phyloP scores from a whole-genome alignment of 129 eudicot genomes.

The Saussurea involucrata region DNA sequence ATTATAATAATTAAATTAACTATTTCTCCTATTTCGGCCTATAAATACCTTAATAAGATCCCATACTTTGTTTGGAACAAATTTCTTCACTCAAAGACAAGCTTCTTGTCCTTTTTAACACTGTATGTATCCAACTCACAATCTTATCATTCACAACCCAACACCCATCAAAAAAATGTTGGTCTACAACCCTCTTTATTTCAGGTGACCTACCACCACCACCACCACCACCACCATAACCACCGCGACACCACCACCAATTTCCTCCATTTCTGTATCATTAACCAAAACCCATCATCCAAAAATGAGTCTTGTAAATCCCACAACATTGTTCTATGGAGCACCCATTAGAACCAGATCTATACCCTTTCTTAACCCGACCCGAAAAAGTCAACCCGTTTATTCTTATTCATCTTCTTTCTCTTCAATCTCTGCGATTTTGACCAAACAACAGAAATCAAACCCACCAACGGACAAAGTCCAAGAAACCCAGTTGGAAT shows the following conservation, averaged over 20 bases:
- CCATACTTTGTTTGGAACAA: no score
- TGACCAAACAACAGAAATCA: slow-evolving; percentile 31
- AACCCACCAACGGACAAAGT: not conserved
- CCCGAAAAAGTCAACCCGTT: slow-evolving; percentile 19
- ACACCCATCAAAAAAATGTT: not conserved
- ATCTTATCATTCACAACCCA: no score
- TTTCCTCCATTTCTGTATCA: not conserved
- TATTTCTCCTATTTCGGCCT: no score
- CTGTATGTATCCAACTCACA: no score
- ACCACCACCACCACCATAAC: not conserved
- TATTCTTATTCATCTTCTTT: not conserved
- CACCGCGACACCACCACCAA: not conserved
- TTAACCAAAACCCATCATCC: not conserved
- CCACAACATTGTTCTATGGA: slow-evolving; percentile 30
- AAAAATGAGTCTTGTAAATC: slow-evolving; percentile 19
- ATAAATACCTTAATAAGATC: no score
- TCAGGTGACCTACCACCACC: not conserved
- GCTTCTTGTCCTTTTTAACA: no score
- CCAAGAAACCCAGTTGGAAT: not conserved
- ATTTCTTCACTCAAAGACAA: no score
- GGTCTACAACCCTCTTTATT: not conserved
- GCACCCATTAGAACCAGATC: slow-evolving; percentile 20
- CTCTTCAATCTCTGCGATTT: slow-evolving; percentile 33
- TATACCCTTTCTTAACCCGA: not conserved
- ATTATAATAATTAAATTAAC: no score